phyloP scores from a whole-genome alignment of 106 monocot genomes.

The Narthecium ossifragum region DNA sequence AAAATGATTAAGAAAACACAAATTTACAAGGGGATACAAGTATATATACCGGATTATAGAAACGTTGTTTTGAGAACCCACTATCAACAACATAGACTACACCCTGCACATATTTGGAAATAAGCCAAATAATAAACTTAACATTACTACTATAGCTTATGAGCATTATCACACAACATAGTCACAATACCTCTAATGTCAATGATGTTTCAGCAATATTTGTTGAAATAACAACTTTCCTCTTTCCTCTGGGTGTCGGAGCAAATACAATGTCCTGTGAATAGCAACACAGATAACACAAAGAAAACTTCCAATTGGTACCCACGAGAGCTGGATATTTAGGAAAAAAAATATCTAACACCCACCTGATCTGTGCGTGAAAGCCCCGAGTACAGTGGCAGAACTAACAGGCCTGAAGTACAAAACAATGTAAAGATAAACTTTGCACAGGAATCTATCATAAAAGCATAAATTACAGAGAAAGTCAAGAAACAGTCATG shows the following conservation, averaged over 20 bases:
- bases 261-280: slow-evolving; percentile 86
- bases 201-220: slow-evolving; percentile 99
- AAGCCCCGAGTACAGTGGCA: slow-evolving; percentile 93
- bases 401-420: slow-evolving; percentile 62
- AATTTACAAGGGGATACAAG: background rate
- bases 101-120: slow-evolving; percentile 40
- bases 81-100: slow-evolving; percentile 82
- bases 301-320: too few species aligned
- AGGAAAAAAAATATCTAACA: too few species aligned
- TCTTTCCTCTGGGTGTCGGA: slow-evolving; percentile 80
- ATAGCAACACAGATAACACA: slow-evolving; percentile 10
- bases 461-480: too few species aligned
- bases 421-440: too few species aligned
- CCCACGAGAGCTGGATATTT: too few species aligned
- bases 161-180: slow-evolving; percentile 1
- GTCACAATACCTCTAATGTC: slow-evolving; percentile 72
- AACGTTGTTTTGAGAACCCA: slow-evolving; percentile 92
- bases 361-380: slow-evolving; percentile 78
- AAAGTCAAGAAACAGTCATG: too few species aligned
- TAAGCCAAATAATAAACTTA: background rate
- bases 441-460: too few species aligned
- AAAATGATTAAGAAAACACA: too few species aligned
- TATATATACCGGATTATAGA: slow-evolving; percentile 77
- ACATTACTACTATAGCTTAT: background rate
- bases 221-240: slow-evolving; percentile 94